These are phyloP conservation scores for Penstemon newberryi DNA, from an alignment of 257 asterid genomes.

Conservation along the genomic window DNA sequence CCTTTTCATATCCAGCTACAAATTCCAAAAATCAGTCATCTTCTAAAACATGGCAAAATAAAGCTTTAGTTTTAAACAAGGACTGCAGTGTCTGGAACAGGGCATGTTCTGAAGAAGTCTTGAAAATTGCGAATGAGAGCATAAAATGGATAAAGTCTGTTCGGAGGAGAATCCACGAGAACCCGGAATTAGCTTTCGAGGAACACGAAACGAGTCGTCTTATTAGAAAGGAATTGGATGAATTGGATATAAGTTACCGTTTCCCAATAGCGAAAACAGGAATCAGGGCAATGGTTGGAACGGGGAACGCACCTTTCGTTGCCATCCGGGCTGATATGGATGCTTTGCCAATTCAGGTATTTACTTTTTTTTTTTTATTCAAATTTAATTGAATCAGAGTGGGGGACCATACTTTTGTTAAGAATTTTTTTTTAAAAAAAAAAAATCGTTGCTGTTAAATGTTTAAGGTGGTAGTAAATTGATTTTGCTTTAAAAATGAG, in stretches of 20 bases:
- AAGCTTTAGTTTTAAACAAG: background rate
- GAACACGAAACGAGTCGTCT: constrained; percentile 70
- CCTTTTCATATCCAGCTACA: background rate
- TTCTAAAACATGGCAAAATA: background rate
- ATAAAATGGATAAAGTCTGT: constrained; percentile 62
- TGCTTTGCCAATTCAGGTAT: constrained; percentile 94
- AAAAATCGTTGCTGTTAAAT: no score
- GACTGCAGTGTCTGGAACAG: constrained; percentile 5
- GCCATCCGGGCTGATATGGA: constrained; percentile 96
- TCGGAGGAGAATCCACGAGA: constrained; percentile 68
- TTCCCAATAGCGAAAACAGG: constrained; percentile 80
- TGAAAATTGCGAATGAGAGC: constrained; percentile 29
- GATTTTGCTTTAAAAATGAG: constrained; percentile 2
- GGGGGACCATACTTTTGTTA: no score
- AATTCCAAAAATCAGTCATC: constrained; percentile 6
- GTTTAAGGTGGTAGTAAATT: background rate
- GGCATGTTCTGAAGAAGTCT: constrained; percentile 1
- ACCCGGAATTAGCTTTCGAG: constrained; percentile 87
- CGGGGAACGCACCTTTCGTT: constrained; percentile 79
- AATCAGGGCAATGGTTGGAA: constrained; percentile 72
- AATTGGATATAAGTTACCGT: constrained; percentile 50
- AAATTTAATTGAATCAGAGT: background rate
- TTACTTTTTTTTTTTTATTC: background rate
- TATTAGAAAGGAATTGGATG: constrained; percentile 64
- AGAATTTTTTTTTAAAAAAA: no score